Evolutionary conservation across 2,329 filamentous ascomycete species (phyloP).

Genomic region (Plectosphaerella plurivora): DNA sequence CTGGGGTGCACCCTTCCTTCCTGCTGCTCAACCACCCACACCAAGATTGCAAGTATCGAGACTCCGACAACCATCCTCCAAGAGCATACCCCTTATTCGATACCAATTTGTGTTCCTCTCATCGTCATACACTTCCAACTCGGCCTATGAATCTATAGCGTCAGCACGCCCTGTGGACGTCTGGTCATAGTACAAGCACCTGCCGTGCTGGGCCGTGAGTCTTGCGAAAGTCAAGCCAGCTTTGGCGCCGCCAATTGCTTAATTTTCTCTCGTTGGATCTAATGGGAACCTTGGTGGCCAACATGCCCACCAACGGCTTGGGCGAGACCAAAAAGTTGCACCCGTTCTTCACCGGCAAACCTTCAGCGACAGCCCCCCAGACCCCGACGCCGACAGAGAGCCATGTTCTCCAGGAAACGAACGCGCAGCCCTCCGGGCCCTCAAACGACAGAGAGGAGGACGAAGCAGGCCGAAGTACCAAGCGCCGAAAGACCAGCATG

Average conservation of each 20-base stretch:
- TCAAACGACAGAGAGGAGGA: not conserved
- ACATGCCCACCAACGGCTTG: conserved; percentile 38
- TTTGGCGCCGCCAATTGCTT: not conserved
- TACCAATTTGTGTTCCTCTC: too few relatives aligned
- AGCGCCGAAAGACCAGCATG: conserved; percentile 35
- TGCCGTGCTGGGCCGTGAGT: too few relatives aligned
- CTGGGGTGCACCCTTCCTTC: too few relatives aligned
- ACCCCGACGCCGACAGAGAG: conserved; percentile 25
- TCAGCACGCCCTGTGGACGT: too few relatives aligned
- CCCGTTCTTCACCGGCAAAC: conserved; percentile 43
- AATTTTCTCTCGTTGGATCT: conserved; percentile 1
- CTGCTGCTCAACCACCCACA: too few relatives aligned
- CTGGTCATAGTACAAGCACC: too few relatives aligned
- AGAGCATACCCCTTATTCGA: too few relatives aligned
- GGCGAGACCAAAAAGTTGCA: conserved; percentile 44
- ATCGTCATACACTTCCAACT: too few relatives aligned
- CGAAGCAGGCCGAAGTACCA: not conserved
- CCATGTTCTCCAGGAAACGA: not conserved
- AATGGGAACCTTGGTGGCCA: conserved; percentile 39
- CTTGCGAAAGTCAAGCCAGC: not conserved
- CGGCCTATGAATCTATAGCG: too few relatives aligned
- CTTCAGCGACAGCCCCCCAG: conserved; percentile 1
- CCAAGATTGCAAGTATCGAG: too few relatives aligned
- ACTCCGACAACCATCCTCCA: too few relatives aligned
- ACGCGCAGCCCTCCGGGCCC: not conserved